A percentile compares a stretch with the other conserved stretches of the same genome.
These are phyloP conservation scores for Diphasiastrum complanatum DNA, from an alignment of 83 land plant species.

Conservation along the genomic window DNA sequence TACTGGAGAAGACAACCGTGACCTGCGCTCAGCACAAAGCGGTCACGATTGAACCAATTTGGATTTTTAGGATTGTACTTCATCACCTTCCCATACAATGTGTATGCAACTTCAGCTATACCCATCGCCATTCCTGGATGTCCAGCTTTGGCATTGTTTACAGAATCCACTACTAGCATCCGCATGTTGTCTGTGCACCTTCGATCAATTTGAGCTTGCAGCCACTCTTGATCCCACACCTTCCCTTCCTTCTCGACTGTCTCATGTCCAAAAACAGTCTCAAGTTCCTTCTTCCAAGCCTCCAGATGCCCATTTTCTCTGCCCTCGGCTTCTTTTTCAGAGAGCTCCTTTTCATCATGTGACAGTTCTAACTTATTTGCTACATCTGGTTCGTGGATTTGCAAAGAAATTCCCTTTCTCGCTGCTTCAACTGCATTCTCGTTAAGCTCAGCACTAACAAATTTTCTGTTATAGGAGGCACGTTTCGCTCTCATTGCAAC, in stretches of 20 bases:
- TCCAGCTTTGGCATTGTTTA: constrained; percentile 57
- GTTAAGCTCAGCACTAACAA: too few species aligned
- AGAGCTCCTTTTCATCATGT: too few species aligned
- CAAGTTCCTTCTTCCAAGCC: neutral
- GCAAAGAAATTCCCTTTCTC: too few species aligned
- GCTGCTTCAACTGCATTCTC: too few species aligned
- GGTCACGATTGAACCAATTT: constrained; percentile 72
- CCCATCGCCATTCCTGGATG: constrained; percentile 74
- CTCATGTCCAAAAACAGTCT: neutral
- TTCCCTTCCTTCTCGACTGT: constrained; percentile 5
- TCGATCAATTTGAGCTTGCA: constrained; percentile 42
- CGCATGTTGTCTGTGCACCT: constrained; percentile 55
- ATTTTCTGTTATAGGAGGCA: too few species aligned
- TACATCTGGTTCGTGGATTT: too few species aligned
- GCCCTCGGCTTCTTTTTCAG: too few species aligned
- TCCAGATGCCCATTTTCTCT: too few species aligned
- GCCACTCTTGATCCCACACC: constrained; percentile 10
- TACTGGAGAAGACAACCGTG: constrained; percentile 84
- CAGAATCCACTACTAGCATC: constrained; percentile 59
- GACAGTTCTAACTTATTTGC: too few species aligned
- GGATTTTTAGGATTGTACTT: constrained; percentile 67
- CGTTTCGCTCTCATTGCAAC: too few species aligned
- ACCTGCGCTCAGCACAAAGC: constrained; percentile 69
- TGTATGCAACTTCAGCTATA: constrained; percentile 58
- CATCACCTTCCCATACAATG: constrained; percentile 57